phyloP scores from a whole-genome alignment of 345 rosid species.

The Eucalyptus pauciflora region DNA sequence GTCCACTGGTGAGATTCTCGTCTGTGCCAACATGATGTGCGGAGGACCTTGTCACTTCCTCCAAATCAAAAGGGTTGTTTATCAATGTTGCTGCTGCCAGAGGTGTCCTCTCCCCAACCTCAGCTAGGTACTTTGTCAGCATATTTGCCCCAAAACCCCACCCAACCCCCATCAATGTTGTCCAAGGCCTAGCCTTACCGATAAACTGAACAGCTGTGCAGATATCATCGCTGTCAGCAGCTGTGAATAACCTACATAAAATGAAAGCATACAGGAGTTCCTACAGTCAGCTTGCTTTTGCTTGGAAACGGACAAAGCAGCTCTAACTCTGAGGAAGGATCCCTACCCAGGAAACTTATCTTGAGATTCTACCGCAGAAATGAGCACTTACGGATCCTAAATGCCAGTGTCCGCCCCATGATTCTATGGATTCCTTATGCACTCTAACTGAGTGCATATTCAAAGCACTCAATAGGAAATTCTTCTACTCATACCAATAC shows the following conservation, averaged over 20 bases:
- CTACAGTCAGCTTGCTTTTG: conserved; percentile 6
- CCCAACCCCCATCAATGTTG: conserved; percentile 74
- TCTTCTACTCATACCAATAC: not conserved
- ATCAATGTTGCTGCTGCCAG: conserved; percentile 83
- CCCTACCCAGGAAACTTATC: not conserved
- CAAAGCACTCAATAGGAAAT: not conserved
- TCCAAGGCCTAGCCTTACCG: conserved; percentile 84
- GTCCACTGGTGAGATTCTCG: conserved; percentile 57
- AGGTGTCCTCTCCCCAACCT: conserved; percentile 79
- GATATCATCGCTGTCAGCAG: conserved; percentile 96
- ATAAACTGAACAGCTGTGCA: conserved; percentile 61
- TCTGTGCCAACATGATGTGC: conserved; percentile 38
- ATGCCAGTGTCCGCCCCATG: not conserved
- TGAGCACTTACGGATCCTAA: not conserved
- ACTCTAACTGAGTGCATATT: not conserved
- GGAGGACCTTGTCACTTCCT: conserved; percentile 65
- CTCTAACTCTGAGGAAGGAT: not conserved
- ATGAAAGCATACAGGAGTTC: conserved; percentile 15
- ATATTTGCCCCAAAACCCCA: conserved; percentile 92
- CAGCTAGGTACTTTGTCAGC: conserved; percentile 82
- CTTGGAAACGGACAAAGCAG: not conserved
- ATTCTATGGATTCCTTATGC: not conserved
- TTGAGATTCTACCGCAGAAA: not conserved
- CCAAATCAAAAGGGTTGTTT: conserved; percentile 88
- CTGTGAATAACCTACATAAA: conserved; percentile 87